Evolutionary conservation across 2,329 filamentous ascomycete species (phyloP).

Genomic region (Botrytis pseudocinerea): DNA sequence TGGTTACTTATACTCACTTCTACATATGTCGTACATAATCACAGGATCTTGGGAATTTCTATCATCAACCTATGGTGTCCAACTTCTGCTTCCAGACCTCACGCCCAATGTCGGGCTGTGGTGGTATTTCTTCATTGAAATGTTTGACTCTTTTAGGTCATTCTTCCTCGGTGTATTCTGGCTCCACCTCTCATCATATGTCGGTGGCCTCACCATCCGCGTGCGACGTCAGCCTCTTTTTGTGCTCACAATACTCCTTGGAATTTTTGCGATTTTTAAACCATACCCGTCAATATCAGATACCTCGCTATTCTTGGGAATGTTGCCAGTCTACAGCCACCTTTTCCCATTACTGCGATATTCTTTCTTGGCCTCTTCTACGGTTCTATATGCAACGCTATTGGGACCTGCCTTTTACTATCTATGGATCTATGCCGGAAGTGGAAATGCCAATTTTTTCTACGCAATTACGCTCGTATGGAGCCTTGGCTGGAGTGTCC

Average conservation of each 20-base stretch:
- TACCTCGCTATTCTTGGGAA: conserved; percentile 78
- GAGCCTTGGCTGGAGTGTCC: conserved; percentile 83
- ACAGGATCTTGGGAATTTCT: conserved; percentile 88
- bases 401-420: conserved; percentile 95
- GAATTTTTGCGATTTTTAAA: conserved; percentile 93
- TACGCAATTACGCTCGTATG: conserved; percentile 99
- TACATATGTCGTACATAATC: conserved; percentile 71
- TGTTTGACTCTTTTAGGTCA: conserved; percentile 96
- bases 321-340: conserved; percentile 86
- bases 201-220: conserved; percentile 80
- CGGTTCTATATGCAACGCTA: conserved; percentile 82
- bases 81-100: conserved; percentile 85
- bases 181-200: conserved; percentile 89
- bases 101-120: conserved; percentile 94
- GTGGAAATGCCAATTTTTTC: conserved; percentile 98
- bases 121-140: conserved; percentile 99
- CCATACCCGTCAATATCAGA: conserved; percentile 94
- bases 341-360: conserved; percentile 92
- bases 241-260: conserved; percentile 78
- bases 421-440: conserved; percentile 96
- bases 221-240: conserved; percentile 84
- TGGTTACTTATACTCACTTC: conserved; percentile 58
- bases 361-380: conserved; percentile 80
- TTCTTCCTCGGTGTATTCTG: conserved; percentile 99
- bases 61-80: conserved; percentile 85